Base-by-base conservation (phyloP, 1,284 basidiomycete genomes). In the Pseudozyma flocculosa region DNA sequence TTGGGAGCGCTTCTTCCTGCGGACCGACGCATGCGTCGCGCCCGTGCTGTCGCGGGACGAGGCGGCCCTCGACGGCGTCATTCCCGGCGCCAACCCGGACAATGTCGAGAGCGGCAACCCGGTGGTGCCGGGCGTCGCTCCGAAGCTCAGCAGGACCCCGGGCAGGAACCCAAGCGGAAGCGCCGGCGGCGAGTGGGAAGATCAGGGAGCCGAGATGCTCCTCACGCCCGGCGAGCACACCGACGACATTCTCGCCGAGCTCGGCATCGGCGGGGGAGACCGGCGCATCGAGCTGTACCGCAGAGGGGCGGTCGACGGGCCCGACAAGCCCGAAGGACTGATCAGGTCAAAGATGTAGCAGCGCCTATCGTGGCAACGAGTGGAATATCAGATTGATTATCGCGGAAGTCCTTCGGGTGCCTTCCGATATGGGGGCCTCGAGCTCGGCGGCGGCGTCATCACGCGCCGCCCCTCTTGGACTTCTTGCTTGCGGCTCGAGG, bases 11-110 rank as follows among this genome's bases (percentile, higher is more conserved):
- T 77, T 86, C 5, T 91, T 89, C 70, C 80, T 75, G 85, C 87
- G 83, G 26, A 87, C 85, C 9, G 89, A 92, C 60, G 86, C 88
- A 9, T 92, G 89, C 74, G 83, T 83, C 4, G 81, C 88, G 7
- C 88, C 89, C 0, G 87, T 92, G 17, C 81, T 90, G 18, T 60
- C 63, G 0, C 57, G 68, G 14, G 62, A 75, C 43, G 73, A 79
- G 42, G 75, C 60, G 45, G 75, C 61, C 14, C 54, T 56, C 15
- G 44, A 29, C 32, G 69, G 61, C 17, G 72, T 47, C 30, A 44
- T 43, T 45, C 73, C 47, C n/a, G 53, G 41, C 18, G 57, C 48
- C 23, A 57, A 41, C n/a, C 49, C 15, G 19, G 59, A 45, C 4
- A 47, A 40, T 13, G 52, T 56, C 2, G 58, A 56, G 22, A 48